Conservation (phyloP, 495 filamentous ascomycete species). For the Aspergillus leporis region DNA sequence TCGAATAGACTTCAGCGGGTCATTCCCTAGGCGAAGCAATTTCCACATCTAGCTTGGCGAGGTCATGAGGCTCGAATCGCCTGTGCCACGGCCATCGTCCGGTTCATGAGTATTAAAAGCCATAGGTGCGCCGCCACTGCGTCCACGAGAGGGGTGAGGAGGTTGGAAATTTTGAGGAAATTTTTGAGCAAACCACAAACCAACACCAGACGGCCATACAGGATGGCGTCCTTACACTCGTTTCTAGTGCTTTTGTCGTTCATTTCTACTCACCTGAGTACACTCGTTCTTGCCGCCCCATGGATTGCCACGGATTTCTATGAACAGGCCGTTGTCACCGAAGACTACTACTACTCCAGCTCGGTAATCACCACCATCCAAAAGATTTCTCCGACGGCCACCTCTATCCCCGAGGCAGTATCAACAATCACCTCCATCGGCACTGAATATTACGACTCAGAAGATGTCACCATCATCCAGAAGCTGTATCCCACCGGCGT, state of each 20-base stretch:
- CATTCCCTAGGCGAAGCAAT: too few relatives aligned
- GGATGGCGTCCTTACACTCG: background rate
- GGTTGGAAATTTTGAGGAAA: too few relatives aligned
- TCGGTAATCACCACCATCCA: conserved; percentile 16
- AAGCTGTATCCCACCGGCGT: conserved; percentile 34
- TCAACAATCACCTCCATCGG: conserved; percentile 32
- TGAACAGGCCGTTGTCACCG: conserved; percentile 18
- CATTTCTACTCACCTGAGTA: conserved; percentile 5
- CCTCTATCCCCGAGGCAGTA: conserved; percentile 30
- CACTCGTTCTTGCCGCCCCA: conserved; percentile 27
- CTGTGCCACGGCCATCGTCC: background rate
- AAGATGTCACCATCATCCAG: conserved; percentile 34
- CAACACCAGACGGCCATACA: background rate
- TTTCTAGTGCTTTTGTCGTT: background rate
- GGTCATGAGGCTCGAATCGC: background rate
- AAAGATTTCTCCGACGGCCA: conserved; percentile 26
- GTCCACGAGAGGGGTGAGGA: background rate
- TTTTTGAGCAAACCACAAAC: background rate
- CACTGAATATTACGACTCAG: conserved; percentile 16
- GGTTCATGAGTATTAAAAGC: background rate
- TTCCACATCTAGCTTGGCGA: background rate
- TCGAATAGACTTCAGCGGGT: too few relatives aligned
- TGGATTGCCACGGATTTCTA: conserved; percentile 37
- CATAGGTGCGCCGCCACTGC: background rate
- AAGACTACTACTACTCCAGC: conserved; percentile 12